These are phyloP conservation scores for Antrodiella citrinella DNA, from an alignment of 768 basidiomycete species.

Conservation along the genomic window DNA sequence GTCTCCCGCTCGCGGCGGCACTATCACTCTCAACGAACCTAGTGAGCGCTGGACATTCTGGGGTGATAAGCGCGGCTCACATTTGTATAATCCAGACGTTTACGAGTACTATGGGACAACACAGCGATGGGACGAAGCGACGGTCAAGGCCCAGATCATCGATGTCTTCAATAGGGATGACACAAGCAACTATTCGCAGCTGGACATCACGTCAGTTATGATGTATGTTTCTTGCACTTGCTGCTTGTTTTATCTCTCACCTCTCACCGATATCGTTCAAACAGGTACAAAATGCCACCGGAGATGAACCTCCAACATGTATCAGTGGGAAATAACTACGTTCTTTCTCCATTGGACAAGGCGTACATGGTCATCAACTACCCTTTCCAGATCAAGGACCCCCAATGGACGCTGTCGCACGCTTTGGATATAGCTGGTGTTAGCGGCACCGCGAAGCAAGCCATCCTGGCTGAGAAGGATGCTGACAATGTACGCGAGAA, in stretches of 20 bases:
- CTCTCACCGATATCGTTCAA: no score
- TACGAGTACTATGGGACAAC: neutral
- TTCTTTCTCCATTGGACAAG: slow-evolving; percentile 2
- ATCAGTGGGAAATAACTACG: neutral
- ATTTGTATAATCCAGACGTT: no score
- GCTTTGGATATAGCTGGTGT: slow-evolving; percentile 1
- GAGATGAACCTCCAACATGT: neutral
- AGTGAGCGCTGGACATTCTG: neutral
- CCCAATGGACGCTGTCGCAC: neutral
- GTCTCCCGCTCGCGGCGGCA: neutral
- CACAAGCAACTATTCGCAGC: slow-evolving; percentile 1
- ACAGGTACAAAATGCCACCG: neutral
- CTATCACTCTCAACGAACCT: neutral
- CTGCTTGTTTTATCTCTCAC: no score
- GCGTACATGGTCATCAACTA: neutral
- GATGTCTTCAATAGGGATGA: neutral
- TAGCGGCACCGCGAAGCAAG: neutral
- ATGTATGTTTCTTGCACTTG: neutral
- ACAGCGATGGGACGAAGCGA: neutral
- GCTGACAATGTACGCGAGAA: neutral
- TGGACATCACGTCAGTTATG: slow-evolving; percentile 2
- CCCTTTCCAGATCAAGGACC: neutral
- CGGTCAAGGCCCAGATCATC: slow-evolving; percentile 2
- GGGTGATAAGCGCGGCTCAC: no score
- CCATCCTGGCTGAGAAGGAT: neutral